Conservation (phyloP, 208 protist genomes). For the Herpetomonas samuelpessoai region DNA sequence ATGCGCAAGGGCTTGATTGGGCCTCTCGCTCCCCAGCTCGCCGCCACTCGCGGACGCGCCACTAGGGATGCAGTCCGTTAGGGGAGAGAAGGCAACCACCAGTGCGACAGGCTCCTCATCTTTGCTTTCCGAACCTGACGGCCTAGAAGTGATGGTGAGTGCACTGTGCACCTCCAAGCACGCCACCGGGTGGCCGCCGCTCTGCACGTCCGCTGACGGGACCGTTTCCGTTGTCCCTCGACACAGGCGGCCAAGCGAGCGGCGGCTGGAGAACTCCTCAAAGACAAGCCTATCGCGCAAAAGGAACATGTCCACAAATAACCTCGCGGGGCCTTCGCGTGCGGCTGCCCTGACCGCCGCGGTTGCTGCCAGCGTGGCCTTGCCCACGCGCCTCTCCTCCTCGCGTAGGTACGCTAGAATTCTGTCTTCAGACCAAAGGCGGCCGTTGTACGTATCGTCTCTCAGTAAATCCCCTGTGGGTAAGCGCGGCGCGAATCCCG, state of each 20-base stretch:
- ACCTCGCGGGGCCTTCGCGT: neutral
- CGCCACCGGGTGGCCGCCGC: neutral
- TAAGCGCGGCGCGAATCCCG: neutral
- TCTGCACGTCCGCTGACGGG: neutral
- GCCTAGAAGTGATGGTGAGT: neutral
- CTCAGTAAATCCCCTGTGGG: neutral
- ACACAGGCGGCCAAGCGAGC: neutral
- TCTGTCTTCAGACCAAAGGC: neutral
- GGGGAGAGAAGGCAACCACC: neutral
- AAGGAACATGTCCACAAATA: neutral
- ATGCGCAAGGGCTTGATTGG: neutral
- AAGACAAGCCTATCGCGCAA: neutral
- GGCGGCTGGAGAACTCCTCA: neutral
- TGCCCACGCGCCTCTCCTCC: neutral
- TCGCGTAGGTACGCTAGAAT: neutral
- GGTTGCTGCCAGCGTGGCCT: neutral
- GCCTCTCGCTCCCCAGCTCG: no score
- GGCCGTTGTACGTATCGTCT: neutral
- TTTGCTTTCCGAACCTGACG: no score
- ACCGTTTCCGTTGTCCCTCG: no score
- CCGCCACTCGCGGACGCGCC: neutral
- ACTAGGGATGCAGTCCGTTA: neutral
- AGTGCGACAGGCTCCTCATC: neutral
- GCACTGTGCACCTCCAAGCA: neutral
- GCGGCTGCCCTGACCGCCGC: neutral